Conservation (phyloP, 352 stramenopile species). For the Peronosclerospora sorghi region DNA sequence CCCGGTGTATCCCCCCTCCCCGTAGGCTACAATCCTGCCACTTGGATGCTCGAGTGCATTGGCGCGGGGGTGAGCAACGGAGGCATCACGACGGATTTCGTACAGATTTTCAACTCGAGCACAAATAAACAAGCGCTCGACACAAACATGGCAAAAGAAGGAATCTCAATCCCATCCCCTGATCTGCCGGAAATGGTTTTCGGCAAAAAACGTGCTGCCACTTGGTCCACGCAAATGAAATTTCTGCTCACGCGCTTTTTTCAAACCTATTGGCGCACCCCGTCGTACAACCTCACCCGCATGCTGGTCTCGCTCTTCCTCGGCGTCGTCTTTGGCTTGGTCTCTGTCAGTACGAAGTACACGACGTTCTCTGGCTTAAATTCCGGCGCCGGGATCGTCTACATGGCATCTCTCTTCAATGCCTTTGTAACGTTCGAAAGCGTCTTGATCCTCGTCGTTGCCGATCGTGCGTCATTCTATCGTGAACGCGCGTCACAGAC, state of each 20-base stretch:
- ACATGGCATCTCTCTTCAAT: constrained; percentile 52
- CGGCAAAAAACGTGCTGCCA: constrained; percentile 22
- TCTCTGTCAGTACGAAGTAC: not conserved
- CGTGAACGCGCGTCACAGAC: constrained; percentile 80
- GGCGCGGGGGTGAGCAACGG: constrained; percentile 17
- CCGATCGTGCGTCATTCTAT: constrained; percentile 24
- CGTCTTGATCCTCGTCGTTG: constrained; percentile 47
- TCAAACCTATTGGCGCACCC: constrained; percentile 51
- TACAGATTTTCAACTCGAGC: constrained; percentile 26
- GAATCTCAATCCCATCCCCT: constrained; percentile 5
- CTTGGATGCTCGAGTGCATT: constrained; percentile 19
- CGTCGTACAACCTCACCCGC: constrained; percentile 75
- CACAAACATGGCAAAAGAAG: constrained; percentile 8
- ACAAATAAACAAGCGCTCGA: constrained; percentile 12
- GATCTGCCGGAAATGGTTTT: constrained; percentile 21
- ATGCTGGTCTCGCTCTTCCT: constrained; percentile 46
- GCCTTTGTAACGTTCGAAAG: constrained; percentile 50
- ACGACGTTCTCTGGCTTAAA: constrained; percentile 24
- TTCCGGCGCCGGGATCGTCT: constrained; percentile 26
- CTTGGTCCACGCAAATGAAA: constrained; percentile 14
- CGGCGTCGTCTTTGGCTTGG: constrained; percentile 39
- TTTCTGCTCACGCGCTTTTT: constrained; percentile 21
- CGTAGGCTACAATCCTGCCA: constrained; percentile 15
- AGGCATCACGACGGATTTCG: constrained; percentile 23
- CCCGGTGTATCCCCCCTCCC: not conserved